Evolutionary conservation across 2,329 filamentous ascomycete species (phyloP).

Genomic region (Hypoxylon sp.): DNA sequence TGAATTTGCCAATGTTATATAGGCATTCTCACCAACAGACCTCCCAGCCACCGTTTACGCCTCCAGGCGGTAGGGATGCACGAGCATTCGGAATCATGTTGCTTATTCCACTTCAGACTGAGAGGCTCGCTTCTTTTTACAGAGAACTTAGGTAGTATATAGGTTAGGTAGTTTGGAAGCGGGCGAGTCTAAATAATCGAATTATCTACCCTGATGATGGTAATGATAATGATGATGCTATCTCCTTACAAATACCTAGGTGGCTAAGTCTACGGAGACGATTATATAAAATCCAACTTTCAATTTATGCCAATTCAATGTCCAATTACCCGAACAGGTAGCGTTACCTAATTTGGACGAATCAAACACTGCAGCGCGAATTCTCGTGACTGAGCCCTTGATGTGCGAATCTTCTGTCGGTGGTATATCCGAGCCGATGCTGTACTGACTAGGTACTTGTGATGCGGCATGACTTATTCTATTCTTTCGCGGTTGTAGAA

Average conservation of each 20-base stretch:
- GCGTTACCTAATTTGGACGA: neutral
- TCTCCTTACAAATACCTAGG: neutral
- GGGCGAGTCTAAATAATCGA: neutral
- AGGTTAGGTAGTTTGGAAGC: neutral
- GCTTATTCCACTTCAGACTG: neutral
- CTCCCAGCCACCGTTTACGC: neutral
- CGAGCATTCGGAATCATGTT: neutral
- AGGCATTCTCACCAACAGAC: neutral
- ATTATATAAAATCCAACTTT: neutral
- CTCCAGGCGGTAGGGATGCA: neutral
- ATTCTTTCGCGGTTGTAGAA: neutral
- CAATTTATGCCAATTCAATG: neutral
- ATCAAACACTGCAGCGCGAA: neutral
- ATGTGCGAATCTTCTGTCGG: neutral
- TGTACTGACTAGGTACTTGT: neutral
- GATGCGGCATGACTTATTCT: neutral
- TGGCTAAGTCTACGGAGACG: neutral
- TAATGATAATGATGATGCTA: neutral
- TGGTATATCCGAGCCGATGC: neutral
- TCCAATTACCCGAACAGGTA: slow-evolving; percentile 1
- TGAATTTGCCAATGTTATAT: neutral
- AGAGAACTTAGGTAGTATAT: neutral
- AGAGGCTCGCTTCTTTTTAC: neutral
- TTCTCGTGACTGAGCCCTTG: neutral
- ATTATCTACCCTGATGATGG: neutral